A percentile compares a stretch with the other conserved stretches of the same genome.
These are phyloP conservation scores for Lentinus tigrinus DNA, from an alignment of 768 basidiomycete genomes.

Conservation along the genomic window DNA sequence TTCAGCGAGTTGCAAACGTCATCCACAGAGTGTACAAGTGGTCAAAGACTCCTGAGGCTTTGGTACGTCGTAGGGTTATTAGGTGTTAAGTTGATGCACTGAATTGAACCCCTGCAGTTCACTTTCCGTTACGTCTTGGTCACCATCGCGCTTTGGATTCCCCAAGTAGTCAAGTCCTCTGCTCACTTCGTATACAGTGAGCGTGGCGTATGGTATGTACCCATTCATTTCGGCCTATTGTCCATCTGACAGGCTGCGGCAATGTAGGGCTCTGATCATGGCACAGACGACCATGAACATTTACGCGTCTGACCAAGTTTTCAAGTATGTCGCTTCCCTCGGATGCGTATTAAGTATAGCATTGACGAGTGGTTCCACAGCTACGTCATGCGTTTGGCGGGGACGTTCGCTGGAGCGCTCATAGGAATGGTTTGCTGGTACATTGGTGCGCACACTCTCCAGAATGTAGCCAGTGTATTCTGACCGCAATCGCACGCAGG, in stretches of 20 bases:
- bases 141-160: conserved; percentile 52
- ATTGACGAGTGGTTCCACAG: conserved; percentile 19
- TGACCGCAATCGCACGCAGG: conserved; percentile 24
- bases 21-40: conserved; percentile 39
- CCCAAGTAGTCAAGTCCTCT: conserved; percentile 35
- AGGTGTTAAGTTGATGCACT: neutral
- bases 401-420: conserved; percentile 47
- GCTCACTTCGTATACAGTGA: conserved; percentile 43
- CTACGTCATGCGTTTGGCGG: conserved; percentile 44
- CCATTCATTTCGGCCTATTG: neutral
- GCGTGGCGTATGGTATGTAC: conserved; percentile 45
- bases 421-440: conserved; percentile 52
- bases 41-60: conserved; percentile 40
- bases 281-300: conserved; percentile 57
- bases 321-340: conserved; percentile 33
- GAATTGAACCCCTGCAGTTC: conserved; percentile 34
- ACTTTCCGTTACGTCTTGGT: conserved; percentile 49
- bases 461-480: neutral
- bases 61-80: conserved; percentile 26
- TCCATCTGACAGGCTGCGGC: neutral
- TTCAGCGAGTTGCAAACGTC: conserved; percentile 39
- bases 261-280: conserved; percentile 55
- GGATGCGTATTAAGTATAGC: neutral
- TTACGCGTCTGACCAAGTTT: conserved; percentile 58
- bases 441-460: conserved; percentile 32